These are phyloP conservation scores for Wickerhamomyces alni DNA, from an alignment of 805 yeast genomes.

Conservation along the genomic window DNA sequence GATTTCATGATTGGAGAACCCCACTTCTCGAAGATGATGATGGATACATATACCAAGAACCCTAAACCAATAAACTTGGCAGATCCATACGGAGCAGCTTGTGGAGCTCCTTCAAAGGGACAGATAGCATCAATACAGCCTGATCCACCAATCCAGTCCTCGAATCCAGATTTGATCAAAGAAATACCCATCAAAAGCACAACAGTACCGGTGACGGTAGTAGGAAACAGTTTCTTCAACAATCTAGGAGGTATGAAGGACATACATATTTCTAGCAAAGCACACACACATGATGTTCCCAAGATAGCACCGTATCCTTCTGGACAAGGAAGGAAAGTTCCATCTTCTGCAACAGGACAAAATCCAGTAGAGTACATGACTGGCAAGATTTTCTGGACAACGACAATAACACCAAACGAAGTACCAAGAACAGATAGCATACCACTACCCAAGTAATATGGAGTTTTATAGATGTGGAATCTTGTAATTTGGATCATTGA, in stretches of 20 bases:
- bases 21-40: slow-evolving; percentile 74
- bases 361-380: slow-evolving; percentile 69
- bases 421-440: slow-evolving; percentile 86
- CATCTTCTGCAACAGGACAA: slow-evolving; percentile 61
- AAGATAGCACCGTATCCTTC: slow-evolving; percentile 83
- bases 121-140: slow-evolving; percentile 50
- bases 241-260: slow-evolving; percentile 74
- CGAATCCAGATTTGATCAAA: slow-evolving; percentile 66
- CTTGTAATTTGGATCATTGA: slow-evolving; percentile 77
- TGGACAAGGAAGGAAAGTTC: slow-evolving; percentile 72
- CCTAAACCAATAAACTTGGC: slow-evolving; percentile 89
- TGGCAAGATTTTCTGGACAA: slow-evolving; percentile 71
- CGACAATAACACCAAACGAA: slow-evolving; percentile 80
- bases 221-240: slow-evolving; percentile 75
- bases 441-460: slow-evolving; percentile 85
- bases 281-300: slow-evolving; percentile 73
- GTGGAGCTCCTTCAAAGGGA: slow-evolving; percentile 48
- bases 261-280: slow-evolving; percentile 61
- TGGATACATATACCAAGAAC: slow-evolving; percentile 69
- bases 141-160: slow-evolving; percentile 86
- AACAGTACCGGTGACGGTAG: slow-evolving; percentile 89
- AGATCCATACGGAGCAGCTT: slow-evolving; percentile 70
- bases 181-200: slow-evolving; percentile 77
- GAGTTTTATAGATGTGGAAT: slow-evolving; percentile 68
- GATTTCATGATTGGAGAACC: slow-evolving; percentile 95